Evolutionary conservation across 1,139 yeast genomes (phyloP).

Genomic region (Yamadazyma siamensis): DNA sequence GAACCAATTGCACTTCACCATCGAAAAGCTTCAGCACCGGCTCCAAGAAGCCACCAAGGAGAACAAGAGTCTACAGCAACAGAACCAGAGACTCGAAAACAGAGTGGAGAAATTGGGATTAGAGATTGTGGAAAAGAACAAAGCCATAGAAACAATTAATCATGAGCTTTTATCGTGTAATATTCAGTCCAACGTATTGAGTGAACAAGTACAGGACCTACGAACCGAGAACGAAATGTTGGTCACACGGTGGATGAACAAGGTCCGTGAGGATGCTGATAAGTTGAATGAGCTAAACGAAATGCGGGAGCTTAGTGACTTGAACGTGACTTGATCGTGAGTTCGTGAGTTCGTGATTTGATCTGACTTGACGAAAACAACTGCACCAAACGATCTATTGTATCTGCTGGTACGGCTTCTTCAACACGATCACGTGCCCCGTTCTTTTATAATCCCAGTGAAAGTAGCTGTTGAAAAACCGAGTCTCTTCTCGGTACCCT

Average conservation of each 20-base stretch:
- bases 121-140: slow-evolving; percentile 50
- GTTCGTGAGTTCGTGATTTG: too few species aligned
- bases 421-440: slow-evolving; percentile 73
- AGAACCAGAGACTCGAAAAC: slow-evolving; percentile 20
- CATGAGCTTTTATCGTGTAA: slow-evolving; percentile 70
- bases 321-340: not conserved
- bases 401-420: slow-evolving; percentile 5
- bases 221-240: slow-evolving; percentile 48
- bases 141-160: slow-evolving; percentile 58
- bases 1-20: slow-evolving; percentile 22
- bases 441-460: slow-evolving; percentile 85
- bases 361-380: not conserved
- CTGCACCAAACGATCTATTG: not conserved
- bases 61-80: slow-evolving; percentile 20
- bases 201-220: slow-evolving; percentile 30
- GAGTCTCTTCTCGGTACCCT: slow-evolving; percentile 43
- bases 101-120: slow-evolving; percentile 36
- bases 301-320: not conserved
- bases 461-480: slow-evolving; percentile 73
- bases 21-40: slow-evolving; percentile 20
- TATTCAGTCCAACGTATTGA: slow-evolving; percentile 66
- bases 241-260: slow-evolving; percentile 59
- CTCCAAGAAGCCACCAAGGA: slow-evolving; percentile 11
- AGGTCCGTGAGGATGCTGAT: slow-evolving; percentile 58
- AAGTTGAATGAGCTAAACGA: slow-evolving; percentile 38